Conservation (phyloP, 1,139 yeast genomes). For the Barnettozyma hawaiiensis region DNA sequence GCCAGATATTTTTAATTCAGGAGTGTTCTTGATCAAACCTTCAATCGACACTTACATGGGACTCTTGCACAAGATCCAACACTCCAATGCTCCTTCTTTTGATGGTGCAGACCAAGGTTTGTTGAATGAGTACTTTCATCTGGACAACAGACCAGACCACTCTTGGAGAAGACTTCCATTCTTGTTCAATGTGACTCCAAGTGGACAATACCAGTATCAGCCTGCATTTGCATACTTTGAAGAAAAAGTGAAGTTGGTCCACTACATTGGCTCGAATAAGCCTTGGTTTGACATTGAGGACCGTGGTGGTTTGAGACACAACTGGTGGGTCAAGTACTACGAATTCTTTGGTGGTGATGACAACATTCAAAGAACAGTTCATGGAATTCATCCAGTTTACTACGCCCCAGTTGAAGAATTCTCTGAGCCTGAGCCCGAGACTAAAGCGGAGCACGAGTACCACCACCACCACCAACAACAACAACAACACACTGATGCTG, state of each 20-base stretch:
- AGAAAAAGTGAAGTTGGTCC: constrained; percentile 54
- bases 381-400: constrained; percentile 22
- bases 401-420: constrained; percentile 8
- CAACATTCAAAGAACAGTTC: constrained; percentile 15
- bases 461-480: no score
- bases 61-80: constrained; percentile 36
- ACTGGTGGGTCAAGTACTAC: constrained; percentile 23
- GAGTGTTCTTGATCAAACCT: constrained; percentile 70
- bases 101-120: constrained; percentile 98
- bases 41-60: constrained; percentile 39
- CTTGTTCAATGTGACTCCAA: constrained; percentile 79
- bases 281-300: constrained; percentile 58
- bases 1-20: constrained; percentile 94
- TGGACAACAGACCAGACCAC: constrained; percentile 16
- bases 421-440: background rate
- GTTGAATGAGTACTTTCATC: constrained; percentile 71
- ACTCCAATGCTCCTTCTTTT: constrained; percentile 44
- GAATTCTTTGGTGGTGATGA: constrained; percentile 19
- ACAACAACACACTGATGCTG: constrained; percentile 1
- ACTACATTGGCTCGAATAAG: constrained; percentile 74
- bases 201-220: constrained; percentile 71
- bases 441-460: constrained; percentile 1
- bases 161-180: constrained; percentile 73
- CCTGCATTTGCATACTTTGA: constrained; percentile 72
- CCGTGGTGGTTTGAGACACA: constrained; percentile 14